These are phyloP conservation scores for Penicillium italicum DNA, from an alignment of 2,329 filamentous ascomycete genomes.

Conservation along the genomic window DNA sequence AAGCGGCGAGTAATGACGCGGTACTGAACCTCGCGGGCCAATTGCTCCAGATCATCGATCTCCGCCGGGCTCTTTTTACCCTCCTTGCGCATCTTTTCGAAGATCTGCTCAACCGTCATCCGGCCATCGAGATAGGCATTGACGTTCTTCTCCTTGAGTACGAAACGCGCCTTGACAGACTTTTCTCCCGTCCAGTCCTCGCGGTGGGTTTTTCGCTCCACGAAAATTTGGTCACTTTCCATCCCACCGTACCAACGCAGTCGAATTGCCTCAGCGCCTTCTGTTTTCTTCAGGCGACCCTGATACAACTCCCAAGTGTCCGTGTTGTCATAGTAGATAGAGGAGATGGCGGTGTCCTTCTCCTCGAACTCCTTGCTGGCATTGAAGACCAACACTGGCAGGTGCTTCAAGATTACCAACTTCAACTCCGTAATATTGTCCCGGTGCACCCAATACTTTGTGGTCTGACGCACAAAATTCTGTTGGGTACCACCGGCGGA, in stretches of 20 bases:
- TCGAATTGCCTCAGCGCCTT: constrained; percentile 94
- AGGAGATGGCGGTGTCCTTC: constrained; percentile 90
- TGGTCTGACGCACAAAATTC: constrained; percentile 94
- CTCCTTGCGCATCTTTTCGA: constrained; percentile 93
- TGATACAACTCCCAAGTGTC: constrained; percentile 92
- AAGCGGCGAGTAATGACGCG: constrained; percentile 83
- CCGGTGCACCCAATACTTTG: constrained; percentile 98
- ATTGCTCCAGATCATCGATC: constrained; percentile 81
- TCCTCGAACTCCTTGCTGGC: constrained; percentile 91
- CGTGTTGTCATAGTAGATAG: constrained; percentile 96
- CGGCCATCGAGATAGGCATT: constrained; percentile 84
- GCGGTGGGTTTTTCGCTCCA: constrained; percentile 95
- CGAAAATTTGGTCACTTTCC: constrained; percentile 91
- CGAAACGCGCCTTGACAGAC: constrained; percentile 95
- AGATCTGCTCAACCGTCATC: constrained; percentile 80
- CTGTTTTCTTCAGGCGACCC: constrained; percentile 93
- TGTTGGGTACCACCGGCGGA: constrained; percentile 87
- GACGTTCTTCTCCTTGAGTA: constrained; percentile 94
- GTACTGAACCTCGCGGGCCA: constrained; percentile 91
- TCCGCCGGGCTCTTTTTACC: constrained; percentile 90
- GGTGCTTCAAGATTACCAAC: constrained; percentile 94
- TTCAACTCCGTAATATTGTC: constrained; percentile 98
- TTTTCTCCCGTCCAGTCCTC: constrained; percentile 99
- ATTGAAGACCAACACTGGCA: constrained; percentile 96
- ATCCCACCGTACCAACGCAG: constrained; percentile 97